Base-by-base conservation (phyloP, 208 protist species). In the Acanthamoeba castellanii region DNA sequence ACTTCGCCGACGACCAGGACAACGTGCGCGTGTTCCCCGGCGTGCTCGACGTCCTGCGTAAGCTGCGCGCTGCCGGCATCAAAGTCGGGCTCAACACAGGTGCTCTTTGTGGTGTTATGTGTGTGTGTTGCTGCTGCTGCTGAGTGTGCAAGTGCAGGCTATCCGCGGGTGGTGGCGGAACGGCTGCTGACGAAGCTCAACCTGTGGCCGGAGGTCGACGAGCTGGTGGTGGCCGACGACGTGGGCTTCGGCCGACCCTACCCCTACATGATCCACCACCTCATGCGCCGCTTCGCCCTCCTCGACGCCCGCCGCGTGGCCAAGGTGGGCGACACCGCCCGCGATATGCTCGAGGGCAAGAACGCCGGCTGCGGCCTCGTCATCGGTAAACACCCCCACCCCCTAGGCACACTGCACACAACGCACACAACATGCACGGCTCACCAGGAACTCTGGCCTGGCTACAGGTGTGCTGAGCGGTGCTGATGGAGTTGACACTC, bases 1-100 rank as follows among this genome's bases (percentile, higher is more conserved):
- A 95, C 92, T 95, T 95, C 50, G 32, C 47, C 27, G 70, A 61
- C 9, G 92, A 95, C 27, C 50, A 94, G 37, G 81, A 82, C 52
- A 74, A 55, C 32, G 72, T 95, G 52, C 91, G 87, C 34, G 61
- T 93, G 30, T 89, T 95, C 27, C 55, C n/a, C 0, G 94, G 92
- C 32, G 93, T 92, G 16, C n/a, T 68, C 34, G 70, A 88, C 37
- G 66, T 95, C 25, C 47, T 95, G 27, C 42, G 50, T 20, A 64
- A 61, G 47, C 92, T 96, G n/a, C 68, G 95, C 11, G 52, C 61
- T 8, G 95, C 95, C 30, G 94, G 94, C 45, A 96, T 96, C 94
- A 96, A 96, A 59, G 92, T 96, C 5, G 95, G 64, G 9, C 72
- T 96, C 20, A 94, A 96, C 92, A 96, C 95, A 16, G 95, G 94